Conservation (phyloP, 148 eudicot genomes). For the Rhododendron kiyosumense region DNA sequence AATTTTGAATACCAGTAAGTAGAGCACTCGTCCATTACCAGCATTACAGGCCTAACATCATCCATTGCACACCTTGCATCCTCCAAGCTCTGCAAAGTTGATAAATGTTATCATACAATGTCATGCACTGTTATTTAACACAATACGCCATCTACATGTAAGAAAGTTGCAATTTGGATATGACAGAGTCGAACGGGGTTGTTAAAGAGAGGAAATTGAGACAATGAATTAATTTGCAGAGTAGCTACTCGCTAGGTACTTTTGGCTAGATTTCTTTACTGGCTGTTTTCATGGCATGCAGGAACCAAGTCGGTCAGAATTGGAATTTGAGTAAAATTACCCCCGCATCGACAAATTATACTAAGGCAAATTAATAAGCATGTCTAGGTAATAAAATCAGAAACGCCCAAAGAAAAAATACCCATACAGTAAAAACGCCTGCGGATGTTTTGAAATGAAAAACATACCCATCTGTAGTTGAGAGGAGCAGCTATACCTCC, state of each 20-base stretch:
- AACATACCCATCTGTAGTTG: slow-evolving; percentile 85
- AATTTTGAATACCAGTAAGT: slow-evolving; percentile 53
- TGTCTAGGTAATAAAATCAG: background rate
- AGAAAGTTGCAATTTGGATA: background rate
- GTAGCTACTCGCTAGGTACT: background rate
- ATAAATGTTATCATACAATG: background rate
- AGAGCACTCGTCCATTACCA: slow-evolving; percentile 53
- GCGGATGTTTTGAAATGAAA: background rate
- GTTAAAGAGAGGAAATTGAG: background rate
- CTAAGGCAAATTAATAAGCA: background rate
- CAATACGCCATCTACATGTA: background rate
- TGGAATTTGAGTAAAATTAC: background rate
- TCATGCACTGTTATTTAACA: background rate
- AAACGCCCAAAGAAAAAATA: background rate
- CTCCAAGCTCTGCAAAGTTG: slow-evolving; percentile 51
- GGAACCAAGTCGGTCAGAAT: background rate
- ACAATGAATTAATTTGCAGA: background rate
- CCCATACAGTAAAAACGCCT: background rate
- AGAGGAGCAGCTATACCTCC: slow-evolving; percentile 91
- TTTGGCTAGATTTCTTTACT: background rate
- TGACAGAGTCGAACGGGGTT: background rate
- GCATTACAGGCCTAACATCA: slow-evolving; percentile 52
- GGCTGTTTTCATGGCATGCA: background rate
- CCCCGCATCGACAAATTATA: background rate
- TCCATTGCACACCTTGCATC: slow-evolving; percentile 71